A percentile compares a stretch with the other conserved stretches of the same genome.
phyloP scores from a whole-genome alignment of 23 red algal genomes.

The Gracilaria vermiculophylla region DNA sequence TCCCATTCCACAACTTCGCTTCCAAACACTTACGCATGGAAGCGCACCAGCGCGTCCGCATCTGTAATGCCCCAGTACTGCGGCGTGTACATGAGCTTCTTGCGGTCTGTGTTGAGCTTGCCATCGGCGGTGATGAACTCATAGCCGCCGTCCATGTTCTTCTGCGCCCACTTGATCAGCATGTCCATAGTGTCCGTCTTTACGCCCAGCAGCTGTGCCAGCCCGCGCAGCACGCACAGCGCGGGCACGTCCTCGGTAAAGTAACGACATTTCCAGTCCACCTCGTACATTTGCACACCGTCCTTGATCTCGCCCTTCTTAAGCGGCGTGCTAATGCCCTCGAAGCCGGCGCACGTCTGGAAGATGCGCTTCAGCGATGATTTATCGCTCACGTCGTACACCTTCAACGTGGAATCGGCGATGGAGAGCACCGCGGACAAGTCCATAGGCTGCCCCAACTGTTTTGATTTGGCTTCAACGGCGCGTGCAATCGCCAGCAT shows the following conservation, averaged over 20 bases:
- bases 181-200: conserved; percentile 21
- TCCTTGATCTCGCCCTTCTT: conserved; percentile 10
- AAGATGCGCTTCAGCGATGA: conserved; percentile 29
- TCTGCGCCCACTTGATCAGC: conserved; percentile 59
- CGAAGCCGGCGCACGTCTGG: conserved; percentile 30
- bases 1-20: no score
- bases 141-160: not conserved
- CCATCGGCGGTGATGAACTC: conserved; percentile 18
- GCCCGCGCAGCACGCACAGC: conserved; percentile 39
- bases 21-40: conserved; percentile 10
- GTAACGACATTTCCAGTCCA: conserved; percentile 56
- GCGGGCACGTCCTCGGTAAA: conserved; percentile 61
- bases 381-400: conserved; percentile 25
- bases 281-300: conserved; percentile 9
- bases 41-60: not conserved
- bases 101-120: not conserved
- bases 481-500: conserved; percentile 12
- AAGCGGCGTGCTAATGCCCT: conserved; percentile 48
- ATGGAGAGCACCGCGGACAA: conserved; percentile 5
- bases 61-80: conserved; percentile 40
- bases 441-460: not conserved
- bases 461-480: not conserved
- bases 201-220: conserved; percentile 20
- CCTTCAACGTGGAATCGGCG: not conserved
- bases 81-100: conserved; percentile 36